Base-by-base conservation (phyloP, 257 asterid genomes). In the Handroanthus guayacan region DNA sequence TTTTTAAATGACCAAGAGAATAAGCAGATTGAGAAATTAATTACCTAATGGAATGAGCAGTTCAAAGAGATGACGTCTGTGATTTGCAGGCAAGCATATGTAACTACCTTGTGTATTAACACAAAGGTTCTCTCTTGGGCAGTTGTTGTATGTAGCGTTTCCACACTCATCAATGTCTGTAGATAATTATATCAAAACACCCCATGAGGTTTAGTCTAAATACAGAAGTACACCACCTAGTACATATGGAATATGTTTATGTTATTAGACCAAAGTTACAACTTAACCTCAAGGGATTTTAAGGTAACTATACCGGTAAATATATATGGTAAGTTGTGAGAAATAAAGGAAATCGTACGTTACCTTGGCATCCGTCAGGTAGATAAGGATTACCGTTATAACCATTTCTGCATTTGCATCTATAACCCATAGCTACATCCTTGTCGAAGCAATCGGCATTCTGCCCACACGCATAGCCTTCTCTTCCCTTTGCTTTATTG, bases 371-470 rank as follows among this genome's bases (percentile, higher is more conserved):
- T 64, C 87, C 87, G 8, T 74, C 31, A 31, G 37, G 64, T 7
- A 80, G 62, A 50, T 86, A 86, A 43, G 90, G 83, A 37, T 83
- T 86, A 18, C 87, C 90, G 45, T 5, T 2, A 51, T 76, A 83
- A 16, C 90, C 85, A 5, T 25, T 7, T n/a, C 25, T 41, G 65
- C 88, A 86, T 16, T n/a, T 3, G 55, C 86, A 84, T 17, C 52
- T 25, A 18, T 84, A 84, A 18, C 81, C 82, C 52, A 2, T 3
- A 11, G 75, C 80, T 17, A 54, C 14, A 56, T 0, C 9, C 1
- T 52, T 69, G 69, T 84, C 58, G n/a, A 38, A 1, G 47, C 88
- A 82, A 13, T 45, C 55, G 0, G 74, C 78, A 6, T 84, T 72
- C 31, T 2, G 38, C 2, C 48, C 41, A 9, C 86, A 82, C 0